Evolutionary conservation across 2,329 filamentous ascomycete species (phyloP).

Genomic region (Massarina eburnea): DNA sequence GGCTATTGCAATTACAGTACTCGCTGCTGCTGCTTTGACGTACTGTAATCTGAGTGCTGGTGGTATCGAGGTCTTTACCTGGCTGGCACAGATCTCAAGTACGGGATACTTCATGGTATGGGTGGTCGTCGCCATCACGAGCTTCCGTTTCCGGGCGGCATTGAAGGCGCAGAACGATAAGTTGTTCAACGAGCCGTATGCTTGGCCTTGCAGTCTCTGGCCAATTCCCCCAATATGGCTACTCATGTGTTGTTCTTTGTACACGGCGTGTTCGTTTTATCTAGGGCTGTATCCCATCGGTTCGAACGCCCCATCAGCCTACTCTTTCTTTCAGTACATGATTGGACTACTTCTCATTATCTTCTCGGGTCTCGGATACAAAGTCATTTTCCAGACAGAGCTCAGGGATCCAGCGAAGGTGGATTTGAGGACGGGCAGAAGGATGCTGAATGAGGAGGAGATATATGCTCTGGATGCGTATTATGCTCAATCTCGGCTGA

Average conservation of each 20-base stretch:
- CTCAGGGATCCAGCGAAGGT: not conserved
- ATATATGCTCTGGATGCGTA: constrained; percentile 3
- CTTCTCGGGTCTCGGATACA: not conserved
- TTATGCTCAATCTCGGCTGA: not conserved
- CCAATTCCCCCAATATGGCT: constrained; percentile 32
- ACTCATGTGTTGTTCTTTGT: constrained; percentile 15
- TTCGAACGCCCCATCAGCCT: constrained; percentile 1
- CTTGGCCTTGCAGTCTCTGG: constrained; percentile 32
- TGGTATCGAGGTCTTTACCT: constrained; percentile 26
- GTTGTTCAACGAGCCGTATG: constrained; percentile 28
- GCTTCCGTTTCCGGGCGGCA: constrained; percentile 34
- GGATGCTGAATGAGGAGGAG: constrained; percentile 1
- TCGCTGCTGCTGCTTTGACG: constrained; percentile 24
- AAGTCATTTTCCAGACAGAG: constrained; percentile 3
- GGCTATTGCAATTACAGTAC: constrained; percentile 28
- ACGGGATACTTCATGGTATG: constrained; percentile 39
- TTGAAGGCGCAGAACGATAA: constrained; percentile 27
- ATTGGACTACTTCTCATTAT: constrained; percentile 3
- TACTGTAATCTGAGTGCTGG: constrained; percentile 34
- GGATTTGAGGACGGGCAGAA: constrained; percentile 1
- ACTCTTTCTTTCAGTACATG: constrained; percentile 6
- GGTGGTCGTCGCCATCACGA: constrained; percentile 38
- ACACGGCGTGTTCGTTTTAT: constrained; percentile 5
- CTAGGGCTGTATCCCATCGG: constrained; percentile 3
- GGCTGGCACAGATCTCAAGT: constrained; percentile 32